Base-by-base conservation (phyloP, 768 basidiomycete genomes). In the Paxillus ammoniavirescens region DNA sequence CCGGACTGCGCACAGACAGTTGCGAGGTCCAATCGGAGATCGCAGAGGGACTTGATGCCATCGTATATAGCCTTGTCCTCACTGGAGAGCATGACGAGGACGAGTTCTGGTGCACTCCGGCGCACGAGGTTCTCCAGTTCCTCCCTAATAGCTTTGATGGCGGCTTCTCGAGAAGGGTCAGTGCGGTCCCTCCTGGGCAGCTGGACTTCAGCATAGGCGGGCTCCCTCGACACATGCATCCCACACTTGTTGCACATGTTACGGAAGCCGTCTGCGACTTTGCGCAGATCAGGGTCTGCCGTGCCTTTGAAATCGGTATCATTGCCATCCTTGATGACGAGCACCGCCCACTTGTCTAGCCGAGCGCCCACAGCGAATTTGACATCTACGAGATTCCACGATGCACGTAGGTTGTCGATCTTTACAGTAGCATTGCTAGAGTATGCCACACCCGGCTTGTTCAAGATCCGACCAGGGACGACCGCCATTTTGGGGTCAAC, bases 1-100 rank as follows among this genome's bases (percentile, higher is more conserved):
- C 66, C 63, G 0, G 81, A 70, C 54, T 87, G 87, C 14, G 86
- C 83, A 58, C 87, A 91, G 2, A 89, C 80, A 10, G 83, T 87
- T 6, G 80, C 55, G 5, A 73, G 67, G 47, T 75, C 76, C 23
- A 79, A 64, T 38, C 61, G 67, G 28, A 75, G 68, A 53, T 79
- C 77, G 58, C 73, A 76, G 28, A 77, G 65, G 33, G 72, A 70
- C 61, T 79, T 78, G 55, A 80, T 50, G 2, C 75, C 73, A 1
- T 71, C 68, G 55, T 80, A 80, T 42, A 80, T 61, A 44, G 70
- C 63, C 38, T 72, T 68, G 61, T 79, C 75, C 17, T 67, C 64
- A 54, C 61, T 72, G 33, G 76, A 69, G 15, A 80, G 66, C 30
- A 77, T 62, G 41, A 77, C 74, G 46, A 79, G 63, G 30, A 80